A percentile compares a stretch with the other conserved stretches of the same genome.
Evolutionary conservation across 2,329 filamentous ascomycete genomes (phyloP).

Genomic region (Ophiostoma quercus): DNA sequence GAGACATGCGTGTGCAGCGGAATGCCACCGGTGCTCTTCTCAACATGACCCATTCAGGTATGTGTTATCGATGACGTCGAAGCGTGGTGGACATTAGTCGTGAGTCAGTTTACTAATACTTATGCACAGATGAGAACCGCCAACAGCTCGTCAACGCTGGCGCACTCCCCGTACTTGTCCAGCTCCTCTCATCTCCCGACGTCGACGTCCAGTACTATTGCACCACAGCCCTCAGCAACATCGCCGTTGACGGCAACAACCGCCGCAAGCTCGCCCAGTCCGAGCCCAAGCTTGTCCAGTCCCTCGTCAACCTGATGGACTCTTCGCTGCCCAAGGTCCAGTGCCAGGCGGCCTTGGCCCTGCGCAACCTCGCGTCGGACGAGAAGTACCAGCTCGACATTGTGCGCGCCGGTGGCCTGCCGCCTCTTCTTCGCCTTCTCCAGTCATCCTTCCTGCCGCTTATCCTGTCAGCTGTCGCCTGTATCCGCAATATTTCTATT

Average conservation of each 20-base stretch:
- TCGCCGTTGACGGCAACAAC: conserved; percentile 89
- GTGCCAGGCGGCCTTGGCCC: conserved; percentile 89
- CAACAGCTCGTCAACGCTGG: conserved; percentile 96
- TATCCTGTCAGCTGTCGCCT: conserved; percentile 93
- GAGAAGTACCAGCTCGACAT: conserved; percentile 99
- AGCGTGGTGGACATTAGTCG: background rate
- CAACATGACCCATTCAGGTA: conserved; percentile 99
- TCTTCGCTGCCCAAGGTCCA: conserved; percentile 96
- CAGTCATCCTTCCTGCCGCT: conserved; percentile 94
- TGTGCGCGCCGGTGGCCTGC: conserved; percentile 79
- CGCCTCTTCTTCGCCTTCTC: conserved; percentile 78
- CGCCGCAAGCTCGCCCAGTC: conserved; percentile 85
- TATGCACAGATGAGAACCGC: conserved; percentile 71
- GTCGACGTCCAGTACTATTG: conserved; percentile 99
- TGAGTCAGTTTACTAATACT: background rate
- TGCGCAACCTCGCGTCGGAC: conserved; percentile 92
- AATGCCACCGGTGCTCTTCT: conserved; percentile 94
- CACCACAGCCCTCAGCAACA: conserved; percentile 96
- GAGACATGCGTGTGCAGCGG: conserved; percentile 96
- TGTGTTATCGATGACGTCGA: conserved; percentile 28
- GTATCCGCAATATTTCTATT: conserved; percentile 98
- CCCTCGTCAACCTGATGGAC: conserved; percentile 92
- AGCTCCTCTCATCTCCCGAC: conserved; percentile 85
- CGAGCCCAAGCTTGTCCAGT: conserved; percentile 87
- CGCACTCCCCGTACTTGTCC: conserved; percentile 94